phyloP scores from a whole-genome alignment of 768 basidiomycete genomes.

The Calocybe indica region DNA sequence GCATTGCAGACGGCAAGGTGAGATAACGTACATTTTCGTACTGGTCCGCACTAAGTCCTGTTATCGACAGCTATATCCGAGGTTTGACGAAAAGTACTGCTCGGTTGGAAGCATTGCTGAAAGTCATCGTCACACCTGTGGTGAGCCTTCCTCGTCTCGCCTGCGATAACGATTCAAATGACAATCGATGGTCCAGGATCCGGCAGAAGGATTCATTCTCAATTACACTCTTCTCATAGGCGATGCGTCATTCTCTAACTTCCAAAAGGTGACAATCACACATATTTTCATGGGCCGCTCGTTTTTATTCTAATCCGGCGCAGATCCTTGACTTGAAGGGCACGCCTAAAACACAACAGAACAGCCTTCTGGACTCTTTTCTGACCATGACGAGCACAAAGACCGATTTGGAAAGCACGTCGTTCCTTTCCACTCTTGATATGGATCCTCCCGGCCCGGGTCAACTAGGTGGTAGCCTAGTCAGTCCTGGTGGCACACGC shows the following conservation, averaged over 20 bases:
- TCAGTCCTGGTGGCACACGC: constrained; percentile 62
- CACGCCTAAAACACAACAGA: constrained; percentile 80
- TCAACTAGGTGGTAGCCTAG: constrained; percentile 42
- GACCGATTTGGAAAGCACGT: constrained; percentile 80
- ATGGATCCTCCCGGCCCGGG: constrained; percentile 78
- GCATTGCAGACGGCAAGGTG: constrained; percentile 50
- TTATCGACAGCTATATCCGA: constrained; percentile 62
- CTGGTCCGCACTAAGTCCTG: constrained; percentile 2
- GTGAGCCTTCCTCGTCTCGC: constrained; percentile 36
- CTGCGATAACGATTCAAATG: neutral
- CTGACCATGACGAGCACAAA: constrained; percentile 90
- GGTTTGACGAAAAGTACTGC: constrained; percentile 77
- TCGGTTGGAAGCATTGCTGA: constrained; percentile 85
- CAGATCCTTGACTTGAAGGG: constrained; percentile 96
- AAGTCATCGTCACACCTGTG: constrained; percentile 91
- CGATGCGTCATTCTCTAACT: constrained; percentile 93
- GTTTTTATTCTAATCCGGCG: neutral
- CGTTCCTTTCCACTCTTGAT: constrained; percentile 90
- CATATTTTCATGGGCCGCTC: neutral
- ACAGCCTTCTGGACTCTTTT: constrained; percentile 87
- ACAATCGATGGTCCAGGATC: constrained; percentile 48
- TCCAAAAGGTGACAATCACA: constrained; percentile 77
- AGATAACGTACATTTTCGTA: neutral
- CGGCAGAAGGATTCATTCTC: constrained; percentile 88
- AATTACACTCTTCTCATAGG: constrained; percentile 95